Evolutionary conservation across 1,284 basidiomycete species (phyloP).

Genomic region (Sutorius eximius): DNA sequence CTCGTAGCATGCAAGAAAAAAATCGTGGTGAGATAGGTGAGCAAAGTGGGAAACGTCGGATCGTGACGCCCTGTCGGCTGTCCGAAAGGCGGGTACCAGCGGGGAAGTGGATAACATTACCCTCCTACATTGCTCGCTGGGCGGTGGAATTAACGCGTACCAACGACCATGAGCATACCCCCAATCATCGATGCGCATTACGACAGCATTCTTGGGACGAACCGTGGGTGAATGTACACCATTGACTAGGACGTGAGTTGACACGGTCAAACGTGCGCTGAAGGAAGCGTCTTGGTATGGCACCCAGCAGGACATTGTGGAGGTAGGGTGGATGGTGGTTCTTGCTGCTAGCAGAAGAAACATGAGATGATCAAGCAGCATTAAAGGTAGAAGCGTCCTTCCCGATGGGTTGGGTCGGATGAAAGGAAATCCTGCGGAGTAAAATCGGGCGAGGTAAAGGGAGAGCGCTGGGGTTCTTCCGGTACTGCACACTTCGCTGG

Average conservation of each 20-base stretch:
- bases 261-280: slow-evolving; percentile 51
- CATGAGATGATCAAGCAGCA: neutral
- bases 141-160: slow-evolving; percentile 46
- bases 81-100: slow-evolving; percentile 1
- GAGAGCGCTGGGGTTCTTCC: slow-evolving; percentile 2
- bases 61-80: neutral
- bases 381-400: slow-evolving; percentile 17
- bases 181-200: slow-evolving; percentile 43
- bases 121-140: slow-evolving; percentile 48
- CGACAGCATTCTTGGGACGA: slow-evolving; percentile 26
- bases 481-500: neutral
- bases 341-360: slow-evolving; percentile 10
- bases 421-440: neutral
- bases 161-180: slow-evolving; percentile 54
- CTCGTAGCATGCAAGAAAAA: neutral
- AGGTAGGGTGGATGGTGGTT: slow-evolving; percentile 38
- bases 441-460: neutral
- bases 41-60: neutral
- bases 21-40: neutral
- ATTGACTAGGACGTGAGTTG: slow-evolving; percentile 50
- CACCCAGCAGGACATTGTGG: slow-evolving; percentile 44
- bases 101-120: slow-evolving; percentile 40
- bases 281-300: slow-evolving; percentile 58
- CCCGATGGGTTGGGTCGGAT: neutral
- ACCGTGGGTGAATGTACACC: slow-evolving; percentile 45